A percentile compares a stretch with the other conserved stretches of the same genome.
Conservation (phyloP, 2,329 filamentous ascomycete species). For the Talaromyces rugulosus region DNA sequence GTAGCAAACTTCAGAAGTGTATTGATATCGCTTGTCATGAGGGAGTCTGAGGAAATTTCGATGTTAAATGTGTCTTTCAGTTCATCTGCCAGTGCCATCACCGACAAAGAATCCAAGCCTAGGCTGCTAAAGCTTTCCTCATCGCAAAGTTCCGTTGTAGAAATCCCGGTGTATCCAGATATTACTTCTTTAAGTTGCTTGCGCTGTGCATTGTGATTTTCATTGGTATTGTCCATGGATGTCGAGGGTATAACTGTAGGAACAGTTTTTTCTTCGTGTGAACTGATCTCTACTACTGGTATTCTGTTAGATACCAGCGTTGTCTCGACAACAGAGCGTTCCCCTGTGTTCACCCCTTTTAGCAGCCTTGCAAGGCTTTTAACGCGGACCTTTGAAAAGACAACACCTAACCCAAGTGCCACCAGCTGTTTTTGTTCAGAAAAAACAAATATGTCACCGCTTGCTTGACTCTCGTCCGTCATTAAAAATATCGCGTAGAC, state of each 20-base stretch:
- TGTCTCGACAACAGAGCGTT: background rate
- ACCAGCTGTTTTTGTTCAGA: background rate
- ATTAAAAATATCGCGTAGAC: background rate
- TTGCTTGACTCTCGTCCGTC: background rate
- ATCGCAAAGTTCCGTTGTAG: background rate
- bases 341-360: background rate
- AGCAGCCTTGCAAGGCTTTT: background rate
- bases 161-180: background rate
- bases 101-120: background rate
- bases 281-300: background rate
- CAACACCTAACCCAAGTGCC: background rate
- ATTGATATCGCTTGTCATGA: background rate
- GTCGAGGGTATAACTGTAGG: background rate
- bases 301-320: background rate
- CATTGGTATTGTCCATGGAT: background rate
- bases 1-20: background rate
- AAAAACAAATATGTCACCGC: background rate
- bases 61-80: background rate
- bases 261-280: background rate
- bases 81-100: background rate
- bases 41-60: background rate
- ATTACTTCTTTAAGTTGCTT: background rate
- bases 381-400: background rate
- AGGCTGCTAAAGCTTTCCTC: background rate
- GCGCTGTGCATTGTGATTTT: background rate